These are phyloP conservation scores for Stephanodiscus minutulus DNA, from an alignment of 108 stramenopile species.

Conservation along the genomic window DNA sequence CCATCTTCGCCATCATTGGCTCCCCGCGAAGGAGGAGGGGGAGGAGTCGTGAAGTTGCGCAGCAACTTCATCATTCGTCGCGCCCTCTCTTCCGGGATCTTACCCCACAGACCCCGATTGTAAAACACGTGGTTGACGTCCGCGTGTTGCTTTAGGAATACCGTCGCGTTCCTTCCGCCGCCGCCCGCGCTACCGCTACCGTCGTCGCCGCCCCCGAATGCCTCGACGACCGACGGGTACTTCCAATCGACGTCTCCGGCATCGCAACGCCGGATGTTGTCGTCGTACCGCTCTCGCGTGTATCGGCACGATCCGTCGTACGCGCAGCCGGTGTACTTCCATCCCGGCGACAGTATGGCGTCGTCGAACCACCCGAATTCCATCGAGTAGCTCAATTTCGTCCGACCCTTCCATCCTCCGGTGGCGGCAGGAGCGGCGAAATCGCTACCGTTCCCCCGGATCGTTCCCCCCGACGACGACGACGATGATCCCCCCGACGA, in stretches of 20 bases:
- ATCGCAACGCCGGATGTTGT: background rate
- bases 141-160: slow-evolving; percentile 1
- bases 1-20: background rate
- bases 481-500: too few species aligned
- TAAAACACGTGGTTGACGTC: slow-evolving; percentile 22
- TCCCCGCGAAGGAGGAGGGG: too few species aligned
- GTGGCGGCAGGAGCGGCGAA: too few species aligned
- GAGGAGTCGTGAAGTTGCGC: background rate
- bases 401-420: slow-evolving; percentile 5
- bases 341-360: background rate
- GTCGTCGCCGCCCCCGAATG: background rate
- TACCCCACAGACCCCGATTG: slow-evolving; percentile 32
- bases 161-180: background rate
- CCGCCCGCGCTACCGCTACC: background rate
- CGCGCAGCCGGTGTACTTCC: slow-evolving; percentile 30
- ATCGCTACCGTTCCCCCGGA: too few species aligned
- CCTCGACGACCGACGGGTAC: background rate
- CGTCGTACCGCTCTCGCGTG: slow-evolving; percentile 11
- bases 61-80: slow-evolving; percentile 8
- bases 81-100: slow-evolving; percentile 3
- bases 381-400: slow-evolving; percentile 4
- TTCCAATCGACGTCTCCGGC: slow-evolving; percentile 15
- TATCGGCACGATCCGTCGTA: slow-evolving; percentile 11
- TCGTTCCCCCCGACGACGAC: background rate
- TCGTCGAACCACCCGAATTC: slow-evolving; percentile 12